phyloP scores from a whole-genome alignment of 257 asterid species.

The Echium plantagineum region DNA sequence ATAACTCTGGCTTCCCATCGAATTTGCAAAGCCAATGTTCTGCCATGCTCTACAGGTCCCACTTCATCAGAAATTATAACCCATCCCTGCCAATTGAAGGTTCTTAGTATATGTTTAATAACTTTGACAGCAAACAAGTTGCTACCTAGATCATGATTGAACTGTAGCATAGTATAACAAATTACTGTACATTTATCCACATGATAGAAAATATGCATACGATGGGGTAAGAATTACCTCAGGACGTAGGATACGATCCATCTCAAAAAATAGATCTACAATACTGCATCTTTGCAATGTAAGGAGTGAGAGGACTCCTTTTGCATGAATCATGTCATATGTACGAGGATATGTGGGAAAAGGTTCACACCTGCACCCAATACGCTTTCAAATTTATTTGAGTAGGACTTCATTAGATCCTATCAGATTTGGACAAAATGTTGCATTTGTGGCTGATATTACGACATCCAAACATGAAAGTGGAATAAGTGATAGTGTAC shows the following conservation, averaged over 20 bases:
- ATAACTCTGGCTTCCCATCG: conserved; percentile 92
- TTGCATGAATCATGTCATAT: conserved; percentile 81
- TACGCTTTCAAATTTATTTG: conserved; percentile 1
- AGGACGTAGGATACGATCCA: conserved; percentile 91
- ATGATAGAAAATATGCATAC: not conserved
- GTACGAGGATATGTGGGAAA: conserved; percentile 95
- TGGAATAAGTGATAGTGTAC: too few relatives aligned
- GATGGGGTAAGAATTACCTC: conserved; percentile 43
- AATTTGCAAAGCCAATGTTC: conserved; percentile 53
- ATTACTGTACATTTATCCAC: not conserved
- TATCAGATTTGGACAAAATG: too few relatives aligned
- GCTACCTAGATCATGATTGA: not conserved
- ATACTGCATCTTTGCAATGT: conserved; percentile 46
- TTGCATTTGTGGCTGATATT: too few relatives aligned
- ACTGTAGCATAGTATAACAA: not conserved
- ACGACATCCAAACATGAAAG: too few relatives aligned
- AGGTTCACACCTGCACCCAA: conserved; percentile 72
- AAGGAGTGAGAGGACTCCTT: conserved; percentile 56
- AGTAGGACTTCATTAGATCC: not conserved
- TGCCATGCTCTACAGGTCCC: conserved; percentile 43
- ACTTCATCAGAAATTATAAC: conserved; percentile 61
- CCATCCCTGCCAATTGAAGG: conserved; percentile 61
- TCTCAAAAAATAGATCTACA: conserved; percentile 55
- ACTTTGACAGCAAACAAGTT: not conserved
- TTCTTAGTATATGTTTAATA: not conserved